These are phyloP conservation scores for Sclerotinia minor DNA, from an alignment of 2,329 filamentous ascomycete genomes.

Conservation along the genomic window DNA sequence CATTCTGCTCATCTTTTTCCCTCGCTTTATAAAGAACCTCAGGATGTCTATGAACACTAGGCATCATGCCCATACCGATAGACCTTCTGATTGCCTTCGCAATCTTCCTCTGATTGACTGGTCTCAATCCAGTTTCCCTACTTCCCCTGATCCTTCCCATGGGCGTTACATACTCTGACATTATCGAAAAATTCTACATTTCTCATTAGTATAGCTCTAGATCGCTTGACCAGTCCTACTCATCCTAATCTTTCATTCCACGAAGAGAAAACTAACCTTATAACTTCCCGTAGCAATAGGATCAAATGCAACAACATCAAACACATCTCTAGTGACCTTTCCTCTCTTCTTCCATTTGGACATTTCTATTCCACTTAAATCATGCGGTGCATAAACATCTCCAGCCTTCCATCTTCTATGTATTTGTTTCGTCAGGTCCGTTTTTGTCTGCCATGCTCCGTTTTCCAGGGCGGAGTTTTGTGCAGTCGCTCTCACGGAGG, in stretches of 20 bases:
- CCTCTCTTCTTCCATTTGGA: conserved; percentile 69
- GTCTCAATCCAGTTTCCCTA: conserved; percentile 74
- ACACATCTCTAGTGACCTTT: conserved; percentile 63
- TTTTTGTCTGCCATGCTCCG: conserved; percentile 17
- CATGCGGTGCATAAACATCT: conserved; percentile 88
- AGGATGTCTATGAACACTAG: conserved; percentile 85
- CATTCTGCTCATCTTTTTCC: conserved; percentile 18
- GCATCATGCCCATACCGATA: conserved; percentile 88
- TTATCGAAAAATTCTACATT: conserved; percentile 81
- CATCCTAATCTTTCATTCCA: too few relatives aligned
- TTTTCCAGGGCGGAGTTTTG: conserved; percentile 19
- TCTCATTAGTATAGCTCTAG: conserved; percentile 18
- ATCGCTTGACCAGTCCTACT: too few relatives aligned
- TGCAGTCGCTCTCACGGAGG: not conserved
- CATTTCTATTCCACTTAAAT: conserved; percentile 77
- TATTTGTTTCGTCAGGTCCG: conserved; percentile 62
- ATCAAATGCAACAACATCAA: conserved; percentile 77
- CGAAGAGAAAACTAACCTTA: conserved; percentile 60
- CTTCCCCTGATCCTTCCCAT: conserved; percentile 82
- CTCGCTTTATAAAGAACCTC: conserved; percentile 59
- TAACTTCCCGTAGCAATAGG: conserved; percentile 82
- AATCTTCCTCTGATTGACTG: conserved; percentile 88
- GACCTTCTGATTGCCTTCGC: conserved; percentile 88
- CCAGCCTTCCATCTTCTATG: conserved; percentile 72
- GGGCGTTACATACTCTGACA: conserved; percentile 82